Evolutionary conservation across 2,329 filamentous ascomycete species (phyloP).

Genomic region (Bisporella sp.): DNA sequence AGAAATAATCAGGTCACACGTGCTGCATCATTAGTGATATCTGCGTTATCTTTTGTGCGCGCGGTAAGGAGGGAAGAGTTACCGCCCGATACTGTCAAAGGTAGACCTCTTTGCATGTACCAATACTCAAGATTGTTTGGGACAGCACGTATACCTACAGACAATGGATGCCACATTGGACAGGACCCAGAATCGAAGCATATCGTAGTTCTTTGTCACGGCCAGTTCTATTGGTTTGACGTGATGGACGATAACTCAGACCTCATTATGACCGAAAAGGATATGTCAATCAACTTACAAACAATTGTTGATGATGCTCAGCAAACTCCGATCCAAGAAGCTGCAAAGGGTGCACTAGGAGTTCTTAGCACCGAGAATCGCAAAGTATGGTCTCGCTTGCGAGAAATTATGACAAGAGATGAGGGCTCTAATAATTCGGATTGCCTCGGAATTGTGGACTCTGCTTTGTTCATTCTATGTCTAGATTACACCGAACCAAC

Average conservation of each 20-base stretch:
- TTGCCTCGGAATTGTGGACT: constrained; percentile 91
- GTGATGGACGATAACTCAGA: constrained; percentile 92
- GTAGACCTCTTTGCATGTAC: constrained; percentile 91
- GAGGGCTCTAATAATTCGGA: constrained; percentile 91
- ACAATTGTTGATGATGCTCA: constrained; percentile 88
- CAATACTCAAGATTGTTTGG: constrained; percentile 95
- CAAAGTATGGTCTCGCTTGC: constrained; percentile 87
- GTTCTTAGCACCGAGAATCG: constrained; percentile 95
- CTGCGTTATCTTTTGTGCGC: constrained; percentile 83
- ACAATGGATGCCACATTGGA: constrained; percentile 91
- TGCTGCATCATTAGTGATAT: constrained; percentile 85
- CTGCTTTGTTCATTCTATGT: constrained; percentile 85
- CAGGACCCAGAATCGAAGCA: constrained; percentile 93
- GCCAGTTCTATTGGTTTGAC: constrained; percentile 99
- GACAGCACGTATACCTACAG: constrained; percentile 87
- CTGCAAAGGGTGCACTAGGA: constrained; percentile 88
- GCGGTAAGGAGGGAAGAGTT: constrained; percentile 91
- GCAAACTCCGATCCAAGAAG: constrained; percentile 84
- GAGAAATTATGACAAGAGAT: constrained; percentile 81
- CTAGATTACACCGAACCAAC: constrained; percentile 86
- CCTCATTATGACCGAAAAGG: constrained; percentile 94
- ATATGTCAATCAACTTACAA: constrained; percentile 83
- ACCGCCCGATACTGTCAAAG: constrained; percentile 77
- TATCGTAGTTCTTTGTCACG: constrained; percentile 85
- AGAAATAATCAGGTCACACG: constrained; percentile 95